Conservation (phyloP, 1,284 basidiomycete genomes). For the Schizophyllum commune region DNA sequence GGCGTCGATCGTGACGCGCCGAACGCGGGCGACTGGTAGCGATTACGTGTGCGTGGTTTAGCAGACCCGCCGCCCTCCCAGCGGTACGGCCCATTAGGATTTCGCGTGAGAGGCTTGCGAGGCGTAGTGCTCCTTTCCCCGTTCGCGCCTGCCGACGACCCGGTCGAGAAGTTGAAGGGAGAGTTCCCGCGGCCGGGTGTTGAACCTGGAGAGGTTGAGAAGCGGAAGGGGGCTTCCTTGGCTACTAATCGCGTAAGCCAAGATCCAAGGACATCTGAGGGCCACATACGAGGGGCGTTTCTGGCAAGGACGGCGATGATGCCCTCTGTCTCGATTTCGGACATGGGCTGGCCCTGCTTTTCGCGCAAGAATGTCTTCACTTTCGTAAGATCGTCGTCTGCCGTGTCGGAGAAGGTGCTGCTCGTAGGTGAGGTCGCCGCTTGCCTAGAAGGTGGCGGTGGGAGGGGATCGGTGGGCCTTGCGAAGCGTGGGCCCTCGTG, state of each 20-base stretch:
- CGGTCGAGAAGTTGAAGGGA: conserved; percentile 23
- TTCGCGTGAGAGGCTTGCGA: conserved; percentile 48
- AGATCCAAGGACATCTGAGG: not conserved
- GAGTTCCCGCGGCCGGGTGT: conserved; percentile 37
- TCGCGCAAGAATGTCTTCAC: conserved; percentile 37
- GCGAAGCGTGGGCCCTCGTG: conserved; percentile 1
- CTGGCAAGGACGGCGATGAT: conserved; percentile 37
- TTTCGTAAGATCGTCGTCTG: conserved; percentile 35
- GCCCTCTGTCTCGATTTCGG: conserved; percentile 42
- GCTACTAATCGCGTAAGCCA: conserved; percentile 9
- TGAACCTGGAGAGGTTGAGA: conserved; percentile 37
- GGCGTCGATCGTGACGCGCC: conserved; percentile 37
- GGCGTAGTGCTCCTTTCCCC: conserved; percentile 23
- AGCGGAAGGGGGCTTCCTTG: conserved; percentile 45
- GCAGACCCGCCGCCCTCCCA: conserved; percentile 68
- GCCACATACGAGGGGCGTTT: conserved; percentile 14
- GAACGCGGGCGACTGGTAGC: conserved; percentile 63
- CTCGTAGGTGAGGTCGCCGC: conserved; percentile 6
- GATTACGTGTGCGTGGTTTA: conserved; percentile 43
- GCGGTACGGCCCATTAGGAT: conserved; percentile 62
- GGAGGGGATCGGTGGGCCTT: conserved; percentile 9
- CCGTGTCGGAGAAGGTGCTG: conserved; percentile 16
- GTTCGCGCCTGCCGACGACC: conserved; percentile 16
- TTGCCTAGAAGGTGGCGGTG: conserved; percentile 11
- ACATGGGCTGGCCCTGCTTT: conserved; percentile 37